Evolutionary conservation across 2,329 filamentous ascomycete genomes (phyloP), one percentile per base, ranked within the genome.

Genomic region (Fusarium pseudocircinatum): DNA sequence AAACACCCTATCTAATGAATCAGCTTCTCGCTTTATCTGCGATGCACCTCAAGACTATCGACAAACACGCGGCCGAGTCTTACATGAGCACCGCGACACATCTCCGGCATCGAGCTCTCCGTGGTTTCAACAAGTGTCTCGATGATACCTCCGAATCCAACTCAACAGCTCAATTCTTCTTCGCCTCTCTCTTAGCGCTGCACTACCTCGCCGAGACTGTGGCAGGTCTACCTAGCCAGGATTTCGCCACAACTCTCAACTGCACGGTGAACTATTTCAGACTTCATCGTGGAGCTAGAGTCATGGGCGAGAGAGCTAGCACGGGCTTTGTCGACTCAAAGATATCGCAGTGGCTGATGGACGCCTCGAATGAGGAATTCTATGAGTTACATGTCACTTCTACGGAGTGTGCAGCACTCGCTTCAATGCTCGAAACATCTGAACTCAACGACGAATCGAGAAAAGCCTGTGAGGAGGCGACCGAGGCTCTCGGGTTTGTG

Each of bases 181-280:
- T 72, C 14, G 59, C 69, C 6, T 70, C 63, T 4, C 49, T 72
- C 1, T 24, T 72, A 2, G 67, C 67, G 7, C 26, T 70, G 2
- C 67, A 72, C 5, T 66, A 63, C 12, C 69, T 72, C 20, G 49
- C 61, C 30, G 68, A 72, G 12, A 72, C 60, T 2, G 42, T 65
- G 6, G 28, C 34, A 14, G 30, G 16, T 14, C 32, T 26, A 14
- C 26, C 22, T 6, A 47, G 32, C 4, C 56, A 61, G 2, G 58
- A 40, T 9, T 72, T 72, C 6, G 10, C 46, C 3, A 24, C 22
- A 6, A 62, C 57, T 16, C 52, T 72, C 0, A 22, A 47, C 1
- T 43, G 52, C 4, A 47, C 39, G 30, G n/a, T 68, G 37, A 59
- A 57, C 18, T 72, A 72, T 24, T 37, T 72, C 22, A 20, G 37